Base-by-base conservation (phyloP, 1,139 yeast genomes). In the Yamadazyma songkhlaensis region DNA sequence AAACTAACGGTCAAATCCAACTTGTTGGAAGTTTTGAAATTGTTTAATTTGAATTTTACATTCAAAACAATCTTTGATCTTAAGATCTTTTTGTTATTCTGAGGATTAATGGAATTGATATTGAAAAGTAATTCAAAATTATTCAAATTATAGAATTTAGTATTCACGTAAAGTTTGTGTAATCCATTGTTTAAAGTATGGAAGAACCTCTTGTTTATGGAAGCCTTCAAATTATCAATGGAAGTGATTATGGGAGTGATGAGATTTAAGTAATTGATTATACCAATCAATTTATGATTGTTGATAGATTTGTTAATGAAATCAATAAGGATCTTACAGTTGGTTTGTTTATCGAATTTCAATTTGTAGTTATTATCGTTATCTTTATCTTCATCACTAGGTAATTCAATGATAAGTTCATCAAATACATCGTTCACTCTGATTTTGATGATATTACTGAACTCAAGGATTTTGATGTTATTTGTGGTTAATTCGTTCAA, bases 11-110 rank as follows among this genome's bases (percentile, higher is more conserved):
- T 59, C 37, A 47, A 57, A 49, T 43, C 54, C 32, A 30, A 34
- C 4, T 51, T 45, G 8, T 51, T 44, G 23, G 48, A 44, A 9
- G 33, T 25, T 36, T 59, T 61, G 41, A 71, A 70, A 44, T 59
- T 64, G 45, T 66, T 66, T 14, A 45, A 49, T 40, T 56, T 63
- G 45, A 68, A 64, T 15, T 56, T 53, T 36, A 69, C 43, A 24
- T 55, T 54, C 6, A 71, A 48, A 9, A 54, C 43, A 20, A 71
- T 60, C 36, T 62, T 64, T 40, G 70, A 74, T 40, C 60, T 67
- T 36, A 55, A 49, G 13, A 68, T 52, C 48, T 64, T 67, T 43
- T 67, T 68, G 3, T 61, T 44, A 11, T 59, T 45, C 15, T 47
- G 45, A 11, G 60, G 51, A 34, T 54, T 54, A 4, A 48, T 45